A percentile compares a stretch with the other conserved stretches of the same genome.
phyloP scores from a whole-genome alignment of 371 early-diverging fungal species.

The Mucor velutinosus region DNA sequence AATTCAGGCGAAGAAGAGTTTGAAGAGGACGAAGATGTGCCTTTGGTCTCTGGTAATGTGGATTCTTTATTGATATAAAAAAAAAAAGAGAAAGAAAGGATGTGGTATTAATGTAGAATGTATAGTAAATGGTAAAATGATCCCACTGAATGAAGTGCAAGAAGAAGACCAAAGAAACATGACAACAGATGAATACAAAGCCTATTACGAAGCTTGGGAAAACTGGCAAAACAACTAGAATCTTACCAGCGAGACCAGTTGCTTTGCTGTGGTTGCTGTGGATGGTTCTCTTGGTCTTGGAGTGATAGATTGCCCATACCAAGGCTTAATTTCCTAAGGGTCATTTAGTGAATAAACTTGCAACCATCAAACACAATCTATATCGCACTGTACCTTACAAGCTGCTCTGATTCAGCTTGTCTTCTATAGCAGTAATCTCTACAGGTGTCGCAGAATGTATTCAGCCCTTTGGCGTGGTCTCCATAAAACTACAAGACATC shows the following conservation, averaged over 20 bases:
- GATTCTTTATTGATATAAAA: background rate
- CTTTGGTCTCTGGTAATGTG: slow-evolving; percentile 45
- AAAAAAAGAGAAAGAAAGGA: too few species aligned
- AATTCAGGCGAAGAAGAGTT: slow-evolving; percentile 28
- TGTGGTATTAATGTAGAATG: background rate
- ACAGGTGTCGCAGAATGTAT: slow-evolving; percentile 60
- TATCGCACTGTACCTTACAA: slow-evolving; percentile 11
- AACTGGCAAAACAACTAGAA: slow-evolving; percentile 35
- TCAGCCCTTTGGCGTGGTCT: slow-evolving; percentile 64
- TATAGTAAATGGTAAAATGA: slow-evolving; percentile 52
- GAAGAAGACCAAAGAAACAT: slow-evolving; percentile 61
- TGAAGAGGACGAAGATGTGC: slow-evolving; percentile 44
- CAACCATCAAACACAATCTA: too few species aligned
- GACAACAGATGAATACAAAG: slow-evolving; percentile 65
- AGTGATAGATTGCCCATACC: slow-evolving; percentile 9
- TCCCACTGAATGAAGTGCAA: slow-evolving; percentile 56
- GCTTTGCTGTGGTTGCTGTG: background rate
- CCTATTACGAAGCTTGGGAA: slow-evolving; percentile 57
- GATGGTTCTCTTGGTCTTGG: background rate
- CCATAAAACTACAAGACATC: slow-evolving; percentile 66
- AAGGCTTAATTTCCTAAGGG: slow-evolving; percentile 1
- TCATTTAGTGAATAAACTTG: background rate
- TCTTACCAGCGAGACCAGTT: slow-evolving; percentile 10
- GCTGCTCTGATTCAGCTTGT: slow-evolving; percentile 59
- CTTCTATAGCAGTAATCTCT: slow-evolving; percentile 71